Percentiles rank a stretch among this genome's conserved stretches.
phyloP scores from a whole-genome alignment of 306 rosid genomes.

The Cyamopsis tetragonoloba region DNA sequence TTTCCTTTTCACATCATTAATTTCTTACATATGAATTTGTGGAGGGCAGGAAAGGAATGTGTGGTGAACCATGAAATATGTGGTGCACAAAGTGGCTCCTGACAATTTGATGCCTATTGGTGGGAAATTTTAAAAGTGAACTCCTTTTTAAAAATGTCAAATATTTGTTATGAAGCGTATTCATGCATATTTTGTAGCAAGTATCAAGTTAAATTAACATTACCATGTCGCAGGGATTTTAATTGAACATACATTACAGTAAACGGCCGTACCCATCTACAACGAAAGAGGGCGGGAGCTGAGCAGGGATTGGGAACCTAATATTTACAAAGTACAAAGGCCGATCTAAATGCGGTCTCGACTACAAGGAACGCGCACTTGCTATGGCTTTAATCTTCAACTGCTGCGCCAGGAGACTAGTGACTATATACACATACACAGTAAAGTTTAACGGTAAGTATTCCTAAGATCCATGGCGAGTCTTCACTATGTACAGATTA shows the following conservation, averaged over 20 bases:
- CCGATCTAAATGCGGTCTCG: background rate
- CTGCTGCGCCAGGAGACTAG: background rate
- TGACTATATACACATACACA: conserved; percentile 28
- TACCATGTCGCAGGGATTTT: background rate
- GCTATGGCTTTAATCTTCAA: background rate
- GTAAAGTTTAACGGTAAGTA: background rate
- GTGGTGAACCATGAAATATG: too few relatives aligned
- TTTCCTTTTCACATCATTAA: too few relatives aligned
- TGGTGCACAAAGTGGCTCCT: too few relatives aligned
- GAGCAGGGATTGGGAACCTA: background rate
- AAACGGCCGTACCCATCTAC: background rate
- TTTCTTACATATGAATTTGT: too few relatives aligned
- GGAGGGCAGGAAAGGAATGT: too few relatives aligned
- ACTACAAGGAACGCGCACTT: conserved; percentile 1
- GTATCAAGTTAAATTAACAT: background rate
- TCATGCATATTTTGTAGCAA: background rate
- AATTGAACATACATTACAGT: background rate
- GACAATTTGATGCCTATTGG: too few relatives aligned
- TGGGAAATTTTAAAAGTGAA: too few relatives aligned
- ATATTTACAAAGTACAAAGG: conserved; percentile 31
- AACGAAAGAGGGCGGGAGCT: too few relatives aligned
- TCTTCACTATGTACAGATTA: conserved; percentile 37
- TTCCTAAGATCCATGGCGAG: conserved; percentile 4
- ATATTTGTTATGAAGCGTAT: too few relatives aligned
- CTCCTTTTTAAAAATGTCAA: too few relatives aligned